Evolutionary conservation across 768 basidiomycete genomes (phyloP).

Genomic region (Hortiboletus flavorubellus): DNA sequence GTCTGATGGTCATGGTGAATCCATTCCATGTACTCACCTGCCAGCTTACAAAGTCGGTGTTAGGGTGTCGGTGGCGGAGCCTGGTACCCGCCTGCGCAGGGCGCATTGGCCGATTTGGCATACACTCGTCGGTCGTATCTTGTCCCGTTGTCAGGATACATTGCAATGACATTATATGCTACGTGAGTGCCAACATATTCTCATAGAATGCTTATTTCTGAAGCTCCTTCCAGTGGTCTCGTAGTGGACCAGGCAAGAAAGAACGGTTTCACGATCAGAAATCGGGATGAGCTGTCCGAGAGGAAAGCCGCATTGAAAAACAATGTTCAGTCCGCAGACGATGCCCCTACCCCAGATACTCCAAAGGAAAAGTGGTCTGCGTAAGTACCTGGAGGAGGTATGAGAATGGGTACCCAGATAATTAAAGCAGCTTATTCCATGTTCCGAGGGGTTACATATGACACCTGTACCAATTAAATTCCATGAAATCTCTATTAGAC

Average conservation of each 20-base stretch:
- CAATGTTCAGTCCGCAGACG: background rate
- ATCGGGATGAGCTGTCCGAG: slow-evolving; percentile 40
- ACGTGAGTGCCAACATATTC: slow-evolving; percentile 37
- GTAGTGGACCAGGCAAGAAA: slow-evolving; percentile 49
- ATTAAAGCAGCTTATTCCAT: background rate
- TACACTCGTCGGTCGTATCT: slow-evolving; percentile 55
- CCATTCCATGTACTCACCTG: background rate
- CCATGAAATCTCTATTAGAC: slow-evolving; percentile 7
- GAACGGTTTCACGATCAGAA: slow-evolving; percentile 48
- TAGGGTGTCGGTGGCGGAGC: slow-evolving; percentile 62
- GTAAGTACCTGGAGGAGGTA: slow-evolving; percentile 12
- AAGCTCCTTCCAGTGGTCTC: slow-evolving; percentile 41
- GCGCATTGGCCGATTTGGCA: slow-evolving; percentile 46
- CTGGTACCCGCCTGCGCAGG: slow-evolving; percentile 67
- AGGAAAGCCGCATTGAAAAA: slow-evolving; percentile 8
- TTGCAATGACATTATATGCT: slow-evolving; percentile 56
- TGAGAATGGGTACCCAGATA: slow-evolving; percentile 1
- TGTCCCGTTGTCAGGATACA: slow-evolving; percentile 57
- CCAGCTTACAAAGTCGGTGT: background rate
- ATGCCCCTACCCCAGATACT: background rate
- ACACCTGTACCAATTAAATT: slow-evolving; percentile 16
- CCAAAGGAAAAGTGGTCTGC: slow-evolving; percentile 13
- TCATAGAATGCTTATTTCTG: background rate
- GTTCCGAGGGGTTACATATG: slow-evolving; percentile 4
- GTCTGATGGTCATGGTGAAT: slow-evolving; percentile 58